A percentile compares a stretch with the other conserved stretches of the same genome.
Conservation (phyloP, 2,329 filamentous ascomycete species). For the Diaporthe ampelina region DNA sequence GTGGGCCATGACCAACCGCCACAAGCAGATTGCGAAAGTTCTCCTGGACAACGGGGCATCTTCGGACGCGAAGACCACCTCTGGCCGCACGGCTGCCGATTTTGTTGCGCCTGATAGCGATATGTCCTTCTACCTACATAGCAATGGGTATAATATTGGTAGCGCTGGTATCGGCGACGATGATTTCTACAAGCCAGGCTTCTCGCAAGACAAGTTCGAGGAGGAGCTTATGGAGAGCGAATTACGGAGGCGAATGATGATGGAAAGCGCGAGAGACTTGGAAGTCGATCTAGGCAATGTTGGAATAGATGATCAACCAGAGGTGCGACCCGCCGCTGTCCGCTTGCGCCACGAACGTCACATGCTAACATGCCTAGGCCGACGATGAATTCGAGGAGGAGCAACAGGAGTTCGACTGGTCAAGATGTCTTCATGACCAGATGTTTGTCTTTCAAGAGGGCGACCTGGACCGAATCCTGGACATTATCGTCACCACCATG, state of each 20-base stretch:
- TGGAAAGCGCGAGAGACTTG: slow-evolving; percentile 96
- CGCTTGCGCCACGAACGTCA: neutral
- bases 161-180: slow-evolving; percentile 80
- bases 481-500: slow-evolving; percentile 98
- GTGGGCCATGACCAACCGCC: slow-evolving; percentile 99
- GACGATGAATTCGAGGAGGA: slow-evolving; percentile 89
- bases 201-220: slow-evolving; percentile 94
- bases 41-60: slow-evolving; percentile 94
- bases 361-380: slow-evolving; percentile 58
- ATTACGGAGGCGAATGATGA: slow-evolving; percentile 97
- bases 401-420: slow-evolving; percentile 95
- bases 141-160: slow-evolving; percentile 92
- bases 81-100: slow-evolving; percentile 93
- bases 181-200: slow-evolving; percentile 94
- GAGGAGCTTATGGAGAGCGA: slow-evolving; percentile 98
- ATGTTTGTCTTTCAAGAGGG: slow-evolving; percentile 99
- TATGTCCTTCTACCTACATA: slow-evolving; percentile 94
- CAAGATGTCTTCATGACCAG: slow-evolving; percentile 92
- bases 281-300: slow-evolving; percentile 97
- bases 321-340: slow-evolving; percentile 64
- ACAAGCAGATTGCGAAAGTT: slow-evolving; percentile 95
- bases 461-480: slow-evolving; percentile 90
- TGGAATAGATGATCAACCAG: slow-evolving; percentile 94
- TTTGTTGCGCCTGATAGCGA: slow-evolving; percentile 97
- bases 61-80: slow-evolving; percentile 95